Percentiles rank a stretch among this genome's conserved stretches.
These are phyloP conservation scores for Hortaea werneckii DNA, from an alignment of 2,329 filamentous ascomycete genomes.

Conservation along the genomic window DNA sequence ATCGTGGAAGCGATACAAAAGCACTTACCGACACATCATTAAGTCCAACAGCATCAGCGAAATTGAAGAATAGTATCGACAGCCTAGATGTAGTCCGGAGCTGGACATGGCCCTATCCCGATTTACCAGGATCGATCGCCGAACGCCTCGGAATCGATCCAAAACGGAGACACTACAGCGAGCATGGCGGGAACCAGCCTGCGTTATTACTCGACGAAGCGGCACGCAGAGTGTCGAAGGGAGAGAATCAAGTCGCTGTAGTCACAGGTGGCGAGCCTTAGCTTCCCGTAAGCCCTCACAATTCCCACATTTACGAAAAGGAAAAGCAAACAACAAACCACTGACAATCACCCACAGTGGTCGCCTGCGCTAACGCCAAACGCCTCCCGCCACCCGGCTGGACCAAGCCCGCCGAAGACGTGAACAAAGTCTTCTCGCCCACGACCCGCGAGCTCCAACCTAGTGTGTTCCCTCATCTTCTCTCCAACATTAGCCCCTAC, in stretches of 20 bases:
- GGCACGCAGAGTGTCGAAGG: constrained; percentile 44
- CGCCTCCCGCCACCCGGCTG: constrained; percentile 51
- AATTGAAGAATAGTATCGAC: constrained; percentile 42
- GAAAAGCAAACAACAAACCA: too few species aligned
- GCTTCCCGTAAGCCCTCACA: constrained; percentile 40
- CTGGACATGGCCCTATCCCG: constrained; percentile 57
- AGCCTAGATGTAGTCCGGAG: constrained; percentile 50
- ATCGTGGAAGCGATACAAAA: constrained; percentile 47
- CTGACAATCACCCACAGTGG: constrained; percentile 29
- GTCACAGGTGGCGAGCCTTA: constrained; percentile 56
- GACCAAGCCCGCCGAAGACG: constrained; percentile 40
- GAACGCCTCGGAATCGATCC: constrained; percentile 39
- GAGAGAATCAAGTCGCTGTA: constrained; percentile 47
- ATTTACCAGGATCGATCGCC: constrained; percentile 47
- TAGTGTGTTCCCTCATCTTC: constrained; percentile 11
- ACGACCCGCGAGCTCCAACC: constrained; percentile 35
- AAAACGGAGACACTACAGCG: constrained; percentile 40
- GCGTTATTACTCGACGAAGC: constrained; percentile 54
- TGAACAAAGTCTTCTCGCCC: constrained; percentile 41
- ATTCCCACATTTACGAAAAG: neutral
- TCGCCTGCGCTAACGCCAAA: constrained; percentile 41
- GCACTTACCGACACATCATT: constrained; percentile 43
- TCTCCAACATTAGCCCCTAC: too few species aligned
- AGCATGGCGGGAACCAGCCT: constrained; percentile 55
- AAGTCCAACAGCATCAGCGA: constrained; percentile 12